Conservation (phyloP, 1,284 basidiomycete genomes). For the Irpex sp. region DNA sequence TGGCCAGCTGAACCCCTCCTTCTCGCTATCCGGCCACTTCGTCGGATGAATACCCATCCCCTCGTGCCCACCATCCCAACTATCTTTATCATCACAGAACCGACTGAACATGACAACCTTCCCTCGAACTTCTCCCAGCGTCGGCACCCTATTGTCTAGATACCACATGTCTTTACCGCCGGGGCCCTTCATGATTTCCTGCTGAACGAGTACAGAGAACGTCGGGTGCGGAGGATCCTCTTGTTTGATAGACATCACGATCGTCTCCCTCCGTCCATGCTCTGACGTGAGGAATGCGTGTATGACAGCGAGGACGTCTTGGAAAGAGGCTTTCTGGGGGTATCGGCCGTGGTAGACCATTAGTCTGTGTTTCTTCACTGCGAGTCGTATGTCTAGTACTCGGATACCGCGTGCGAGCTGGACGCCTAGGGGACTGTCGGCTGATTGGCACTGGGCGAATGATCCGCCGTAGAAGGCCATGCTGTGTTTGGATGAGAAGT, state of each 20-base stretch:
- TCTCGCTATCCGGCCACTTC: constrained; percentile 75
- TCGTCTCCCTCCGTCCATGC: constrained; percentile 57
- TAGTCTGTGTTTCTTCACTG: constrained; percentile 59
- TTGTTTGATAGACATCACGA: constrained; percentile 85
- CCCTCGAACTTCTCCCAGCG: constrained; percentile 77
- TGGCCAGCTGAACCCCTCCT: constrained; percentile 72
- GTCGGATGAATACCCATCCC: constrained; percentile 81
- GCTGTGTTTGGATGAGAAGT: constrained; percentile 28
- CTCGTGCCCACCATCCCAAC: constrained; percentile 62
- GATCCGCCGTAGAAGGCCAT: constrained; percentile 82
- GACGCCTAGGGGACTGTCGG: constrained; percentile 44
- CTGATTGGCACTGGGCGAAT: constrained; percentile 69
- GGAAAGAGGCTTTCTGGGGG: constrained; percentile 67
- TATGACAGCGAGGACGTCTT: constrained; percentile 55
- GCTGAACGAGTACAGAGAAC: constrained; percentile 67
- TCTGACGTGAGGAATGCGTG: constrained; percentile 63
- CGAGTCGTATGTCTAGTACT: constrained; percentile 76
- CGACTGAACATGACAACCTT: constrained; percentile 81
- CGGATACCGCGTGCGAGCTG: constrained; percentile 74
- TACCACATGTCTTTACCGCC: constrained; percentile 73
- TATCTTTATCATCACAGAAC: constrained; percentile 64
- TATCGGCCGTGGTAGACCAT: constrained; percentile 79
- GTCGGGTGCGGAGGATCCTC: constrained; percentile 55
- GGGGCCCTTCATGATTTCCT: constrained; percentile 54
- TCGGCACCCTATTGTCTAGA: constrained; percentile 73